Base-by-base conservation (phyloP, 2,329 filamentous ascomycete genomes). In the Zymoseptoria brevis region DNA sequence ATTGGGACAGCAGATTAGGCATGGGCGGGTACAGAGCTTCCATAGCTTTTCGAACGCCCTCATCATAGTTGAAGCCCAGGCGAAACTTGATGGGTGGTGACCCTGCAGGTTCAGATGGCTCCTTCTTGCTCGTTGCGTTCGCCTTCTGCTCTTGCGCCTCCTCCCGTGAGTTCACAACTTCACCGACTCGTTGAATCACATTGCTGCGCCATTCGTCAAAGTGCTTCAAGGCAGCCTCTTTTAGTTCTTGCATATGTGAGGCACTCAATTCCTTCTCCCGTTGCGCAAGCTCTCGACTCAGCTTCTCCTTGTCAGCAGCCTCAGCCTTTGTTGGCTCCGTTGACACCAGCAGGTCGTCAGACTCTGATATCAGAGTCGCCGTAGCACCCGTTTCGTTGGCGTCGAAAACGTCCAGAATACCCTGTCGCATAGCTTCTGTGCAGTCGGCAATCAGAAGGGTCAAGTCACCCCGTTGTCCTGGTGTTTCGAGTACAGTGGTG, bases 151-250 rank as follows among this genome's bases (percentile, higher is more conserved):
- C 67, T 50, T 68, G 56, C 5, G 67, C 70, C 30, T 64, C 64
- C 49, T 74, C 67, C 26, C 68, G 67, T 4, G 74, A 69, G 60
- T 77, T 77, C 53, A 81, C 72, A 41, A 90, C 82, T 65, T 94
- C 87, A 19, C 85, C 83, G 22, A 96, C 77, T 13, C 91, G 83
- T 58, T 83, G 80, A 49, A 89, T 76, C 8, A 96, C 83, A 11
- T 79, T 78, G 5, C 84, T 80, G 67, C 89, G 83, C 93, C 93
- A 97, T 64, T 90, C 87, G 59, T 88, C 85, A 70, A 93, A 96
- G 70, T 87, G 85, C 6, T 80, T 76, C 4, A 95, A 71, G 1
- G 86, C 81, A 57, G 87, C 85, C 62, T 82, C 84, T 75, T 86
- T 91, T 67, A 91, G 74, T 66, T 89, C 86, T 59, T 80, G 75